These are phyloP conservation scores for Lepidium didymum DNA, from an alignment of 345 rosid genomes.

Conservation along the genomic window DNA sequence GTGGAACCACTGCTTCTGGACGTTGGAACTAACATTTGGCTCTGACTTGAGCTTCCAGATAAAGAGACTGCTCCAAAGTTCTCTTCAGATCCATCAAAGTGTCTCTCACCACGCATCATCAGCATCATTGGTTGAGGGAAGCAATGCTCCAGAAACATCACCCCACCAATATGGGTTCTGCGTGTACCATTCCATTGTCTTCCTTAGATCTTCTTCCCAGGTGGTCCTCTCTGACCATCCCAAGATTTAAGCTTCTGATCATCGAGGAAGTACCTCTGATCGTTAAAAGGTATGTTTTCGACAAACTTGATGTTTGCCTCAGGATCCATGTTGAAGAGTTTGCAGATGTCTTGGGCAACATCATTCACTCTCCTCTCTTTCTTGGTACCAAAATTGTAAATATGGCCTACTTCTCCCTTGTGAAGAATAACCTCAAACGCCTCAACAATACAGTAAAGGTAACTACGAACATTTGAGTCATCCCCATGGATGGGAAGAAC, in stretches of 20 bases:
- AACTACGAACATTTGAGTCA: slow-evolving; percentile 70
- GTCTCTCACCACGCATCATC: slow-evolving; percentile 85
- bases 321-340: slow-evolving; percentile 56
- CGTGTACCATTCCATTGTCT: slow-evolving; percentile 76
- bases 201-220: slow-evolving; percentile 82
- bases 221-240: slow-evolving; percentile 72
- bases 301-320: slow-evolving; percentile 62
- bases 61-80: slow-evolving; percentile 29
- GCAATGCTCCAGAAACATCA: slow-evolving; percentile 75
- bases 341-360: slow-evolving; percentile 73
- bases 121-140: slow-evolving; percentile 87
- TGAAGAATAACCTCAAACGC: slow-evolving; percentile 79
- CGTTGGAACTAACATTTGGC: slow-evolving; percentile 53
- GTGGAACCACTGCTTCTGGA: slow-evolving; percentile 25
- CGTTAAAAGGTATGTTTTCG: slow-evolving; percentile 79
- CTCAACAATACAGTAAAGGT: slow-evolving; percentile 72
- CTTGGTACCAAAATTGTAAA: slow-evolving; percentile 75
- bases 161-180: slow-evolving; percentile 90
- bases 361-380: slow-evolving; percentile 81
- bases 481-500: slow-evolving; percentile 79
- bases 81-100: slow-evolving; percentile 61
- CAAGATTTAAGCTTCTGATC: slow-evolving; percentile 67
- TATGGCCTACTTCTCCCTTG: slow-evolving; percentile 84
- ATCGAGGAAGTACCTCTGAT: slow-evolving; percentile 81
- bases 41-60: slow-evolving; percentile 36